A percentile compares a stretch with the other conserved stretches of the same genome.
phyloP scores from a whole-genome alignment of 441 rosid genomes.

The Brassica balearica region DNA sequence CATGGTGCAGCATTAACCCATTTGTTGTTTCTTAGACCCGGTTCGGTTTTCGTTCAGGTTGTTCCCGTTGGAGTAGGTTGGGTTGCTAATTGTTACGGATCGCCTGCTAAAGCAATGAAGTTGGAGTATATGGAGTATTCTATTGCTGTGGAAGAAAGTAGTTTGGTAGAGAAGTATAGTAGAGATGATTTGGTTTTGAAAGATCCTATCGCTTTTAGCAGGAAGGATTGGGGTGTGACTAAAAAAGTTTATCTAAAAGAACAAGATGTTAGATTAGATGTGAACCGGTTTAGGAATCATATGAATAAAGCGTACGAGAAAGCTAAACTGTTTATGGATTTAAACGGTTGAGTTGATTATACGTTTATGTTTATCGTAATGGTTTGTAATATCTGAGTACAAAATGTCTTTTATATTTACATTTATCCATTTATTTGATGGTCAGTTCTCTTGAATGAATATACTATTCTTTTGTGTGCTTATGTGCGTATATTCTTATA shows the following conservation, averaged over 20 bases:
- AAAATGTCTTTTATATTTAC: too few species aligned
- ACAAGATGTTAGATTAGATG: neutral
- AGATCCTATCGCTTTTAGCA: neutral
- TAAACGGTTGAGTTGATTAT: neutral
- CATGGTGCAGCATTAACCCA: neutral
- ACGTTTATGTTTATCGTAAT: neutral
- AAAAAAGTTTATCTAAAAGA: neutral
- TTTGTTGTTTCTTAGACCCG: slow-evolving; percentile 1
- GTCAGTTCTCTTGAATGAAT: too few species aligned
- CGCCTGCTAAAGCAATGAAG: neutral
- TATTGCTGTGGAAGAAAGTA: neutral
- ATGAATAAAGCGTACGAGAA: neutral
- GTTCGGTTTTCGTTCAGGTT: slow-evolving; percentile 1
- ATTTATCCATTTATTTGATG: neutral
- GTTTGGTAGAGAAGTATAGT: neutral
- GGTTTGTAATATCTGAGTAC: neutral
- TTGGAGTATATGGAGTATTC: neutral
- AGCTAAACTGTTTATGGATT: neutral
- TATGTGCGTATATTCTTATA: neutral
- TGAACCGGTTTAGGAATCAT: neutral
- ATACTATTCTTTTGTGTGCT: too few species aligned
- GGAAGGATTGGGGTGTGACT: neutral
- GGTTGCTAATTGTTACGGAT: neutral
- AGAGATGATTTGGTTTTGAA: neutral
- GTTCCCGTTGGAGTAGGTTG: neutral